Conservation (phyloP, 2,329 filamentous ascomycete genomes). For the Aspergillus fischeri region DNA sequence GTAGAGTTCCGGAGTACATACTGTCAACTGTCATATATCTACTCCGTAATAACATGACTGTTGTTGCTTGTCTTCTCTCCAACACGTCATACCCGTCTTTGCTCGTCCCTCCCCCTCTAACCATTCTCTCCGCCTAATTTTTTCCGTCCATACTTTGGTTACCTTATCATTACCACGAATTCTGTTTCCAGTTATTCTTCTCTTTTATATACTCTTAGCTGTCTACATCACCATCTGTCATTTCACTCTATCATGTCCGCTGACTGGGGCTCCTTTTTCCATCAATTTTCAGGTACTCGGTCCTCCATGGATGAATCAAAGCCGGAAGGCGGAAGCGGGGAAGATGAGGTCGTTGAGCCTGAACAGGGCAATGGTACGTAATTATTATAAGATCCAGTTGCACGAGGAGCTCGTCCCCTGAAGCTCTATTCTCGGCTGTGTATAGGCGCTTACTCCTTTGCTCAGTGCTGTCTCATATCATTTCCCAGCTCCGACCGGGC, state of each 20-base stretch:
- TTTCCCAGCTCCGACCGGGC: constrained; percentile 91
- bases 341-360: constrained; percentile 81
- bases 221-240: neutral
- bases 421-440: neutral
- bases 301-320: constrained; percentile 56
- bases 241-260: constrained; percentile 19
- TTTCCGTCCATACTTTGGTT: neutral
- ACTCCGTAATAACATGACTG: neutral
- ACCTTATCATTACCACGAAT: neutral
- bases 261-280: constrained; percentile 22
- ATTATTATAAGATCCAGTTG: neutral
- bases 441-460: neutral
- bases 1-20: constrained; percentile 10
- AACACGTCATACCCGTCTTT: constrained; percentile 16
- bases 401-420: neutral
- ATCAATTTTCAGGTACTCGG: constrained; percentile 36
- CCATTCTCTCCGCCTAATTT: neutral
- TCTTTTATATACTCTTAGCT: neutral
- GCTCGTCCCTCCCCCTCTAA: neutral
- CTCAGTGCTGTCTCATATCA: constrained; percentile 90
- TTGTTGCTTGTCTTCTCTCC: neutral
- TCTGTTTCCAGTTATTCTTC: neutral
- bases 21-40: neutral
- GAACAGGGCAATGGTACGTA: constrained; percentile 87
- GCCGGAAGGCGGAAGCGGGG: constrained; percentile 42